Evolutionary conservation across 768 basidiomycete genomes (phyloP), one percentile per base, ranked within the genome.

Genomic region (Podaxis carcinomalis): DNA sequence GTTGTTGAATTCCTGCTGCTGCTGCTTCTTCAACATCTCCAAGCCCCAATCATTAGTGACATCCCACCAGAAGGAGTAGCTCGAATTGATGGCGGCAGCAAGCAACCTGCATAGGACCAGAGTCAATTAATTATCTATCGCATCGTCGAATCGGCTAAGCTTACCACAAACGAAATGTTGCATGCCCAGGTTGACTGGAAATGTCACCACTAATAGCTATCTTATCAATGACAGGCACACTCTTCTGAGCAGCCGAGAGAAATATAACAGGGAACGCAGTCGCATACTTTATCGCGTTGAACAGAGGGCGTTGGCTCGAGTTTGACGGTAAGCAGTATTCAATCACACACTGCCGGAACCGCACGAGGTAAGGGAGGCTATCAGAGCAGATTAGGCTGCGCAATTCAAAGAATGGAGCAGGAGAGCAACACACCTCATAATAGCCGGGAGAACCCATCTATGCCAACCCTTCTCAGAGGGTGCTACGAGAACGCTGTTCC

Each of bases 61-160:
- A 74, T 98, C 97, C 97, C 97, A 99, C 92, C 94, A 99, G 73
- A 96, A 98, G 2, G 95, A 95, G 73, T 93, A 99, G 32, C 91
- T 72, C 2, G 95, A 96, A 73, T 98, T 98, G 68, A 96, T 72
- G 37, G 84, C 80, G 23, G 93, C 95, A 9, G 88, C 84, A 49
- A 97, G 73, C 14, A 98, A 73, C 95, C 94, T 96, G 59, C 21
- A 44, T 32, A 46, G 32, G 63, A 66, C 55, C 51, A 50, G 36
- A 37, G 59, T 39, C 28, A 61, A 50, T 54, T 36, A 32, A 63
- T 14, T 21, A 35, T 53, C 44, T n/a, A 19, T 42, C 49, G 28
- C 36, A 13, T 40, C 37, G 44, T 16, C 62, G 25, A 50, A n/a
- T 13, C 9, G 50, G 23, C 7, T 32, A 40, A 14, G 67, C 85